phyloP scores from a whole-genome alignment of 2,329 filamentous ascomycete species.

The Fusarium compactum region DNA sequence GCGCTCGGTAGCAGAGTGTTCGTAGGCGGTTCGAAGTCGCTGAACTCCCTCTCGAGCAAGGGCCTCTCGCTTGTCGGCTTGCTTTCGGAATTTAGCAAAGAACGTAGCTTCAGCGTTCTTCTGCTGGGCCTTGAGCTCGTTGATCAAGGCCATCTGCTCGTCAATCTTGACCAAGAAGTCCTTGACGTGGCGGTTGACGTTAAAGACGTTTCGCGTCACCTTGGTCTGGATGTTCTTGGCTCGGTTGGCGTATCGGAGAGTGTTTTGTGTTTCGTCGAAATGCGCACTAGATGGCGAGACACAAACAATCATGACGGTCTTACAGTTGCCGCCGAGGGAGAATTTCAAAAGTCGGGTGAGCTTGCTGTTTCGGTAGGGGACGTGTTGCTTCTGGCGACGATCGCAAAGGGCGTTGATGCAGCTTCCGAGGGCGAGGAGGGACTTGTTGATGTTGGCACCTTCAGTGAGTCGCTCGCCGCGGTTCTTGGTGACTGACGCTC shows the following conservation, averaged over 20 bases:
- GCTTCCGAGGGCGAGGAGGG: slow-evolving; percentile 89
- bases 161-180: slow-evolving; percentile 99
- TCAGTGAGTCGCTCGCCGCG: slow-evolving; percentile 90
- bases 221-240: slow-evolving; percentile 99
- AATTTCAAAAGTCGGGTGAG: slow-evolving; percentile 96
- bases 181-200: slow-evolving; percentile 98
- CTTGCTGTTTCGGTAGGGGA: slow-evolving; percentile 98
- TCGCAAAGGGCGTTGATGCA: slow-evolving; percentile 99
- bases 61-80: slow-evolving; percentile 83
- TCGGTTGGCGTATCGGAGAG: slow-evolving; percentile 93
- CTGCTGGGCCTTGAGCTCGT: slow-evolving; percentile 92
- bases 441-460: slow-evolving; percentile 99
- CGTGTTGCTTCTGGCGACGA: slow-evolving; percentile 88
- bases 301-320: slow-evolving; percentile 99
- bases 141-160: slow-evolving; percentile 97
- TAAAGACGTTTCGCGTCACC: slow-evolving; percentile 98
- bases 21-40: slow-evolving; percentile 85
- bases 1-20: slow-evolving; percentile 81
- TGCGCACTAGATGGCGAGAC: slow-evolving; percentile 96
- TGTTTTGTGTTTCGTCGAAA: slow-evolving; percentile 98
- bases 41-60: slow-evolving; percentile 82
- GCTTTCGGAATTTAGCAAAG: slow-evolving; percentile 91
- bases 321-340: slow-evolving; percentile 96
- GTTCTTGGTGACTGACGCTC: slow-evolving; percentile 97
- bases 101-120: slow-evolving; percentile 86